phyloP scores from a whole-genome alignment of 202 grass and related monocot species.

The Setaria italica region DNA sequence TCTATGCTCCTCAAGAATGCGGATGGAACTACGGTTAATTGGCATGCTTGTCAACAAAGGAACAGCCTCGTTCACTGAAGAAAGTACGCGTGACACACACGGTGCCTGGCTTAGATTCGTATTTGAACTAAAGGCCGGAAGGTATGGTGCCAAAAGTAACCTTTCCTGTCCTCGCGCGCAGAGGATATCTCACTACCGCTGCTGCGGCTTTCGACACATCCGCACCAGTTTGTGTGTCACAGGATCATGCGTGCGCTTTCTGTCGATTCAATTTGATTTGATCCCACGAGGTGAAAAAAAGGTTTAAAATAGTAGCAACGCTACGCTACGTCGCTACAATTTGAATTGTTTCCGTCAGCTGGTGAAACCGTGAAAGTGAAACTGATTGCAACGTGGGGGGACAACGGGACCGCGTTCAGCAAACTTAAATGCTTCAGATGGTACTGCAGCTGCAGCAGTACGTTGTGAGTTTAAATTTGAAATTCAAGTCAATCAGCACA shows the following conservation, averaged over 20 bases:
- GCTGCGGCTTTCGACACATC: not conserved
- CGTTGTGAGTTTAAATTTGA: slow-evolving; percentile 20
- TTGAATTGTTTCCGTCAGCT: not conserved
- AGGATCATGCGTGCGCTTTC: slow-evolving; percentile 8
- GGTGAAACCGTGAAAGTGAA: not conserved
- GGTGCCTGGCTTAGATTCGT: not conserved
- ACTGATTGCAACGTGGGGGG: not conserved
- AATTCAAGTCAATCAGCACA: slow-evolving; percentile 10
- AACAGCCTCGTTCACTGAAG: not conserved
- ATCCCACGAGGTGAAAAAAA: not conserved
- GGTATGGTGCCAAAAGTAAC: slow-evolving; percentile 8
- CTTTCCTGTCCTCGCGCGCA: not conserved
- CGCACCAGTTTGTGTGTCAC: not conserved
- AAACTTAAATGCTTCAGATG: not conserved
- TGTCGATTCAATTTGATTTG: not conserved
- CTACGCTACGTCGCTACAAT: not conserved
- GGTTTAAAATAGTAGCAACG: not conserved
- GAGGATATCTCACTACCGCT: not conserved
- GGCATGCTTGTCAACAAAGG: not conserved
- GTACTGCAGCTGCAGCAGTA: not conserved
- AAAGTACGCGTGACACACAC: not conserved
- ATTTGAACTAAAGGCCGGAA: slow-evolving; percentile 13
- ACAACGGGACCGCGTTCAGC: not conserved
- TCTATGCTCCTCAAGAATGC: not conserved
- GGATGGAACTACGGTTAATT: not conserved